phyloP scores from a whole-genome alignment of 192 early-diverging fungal genomes.

The Rhizoclosmatium globosum region DNA sequence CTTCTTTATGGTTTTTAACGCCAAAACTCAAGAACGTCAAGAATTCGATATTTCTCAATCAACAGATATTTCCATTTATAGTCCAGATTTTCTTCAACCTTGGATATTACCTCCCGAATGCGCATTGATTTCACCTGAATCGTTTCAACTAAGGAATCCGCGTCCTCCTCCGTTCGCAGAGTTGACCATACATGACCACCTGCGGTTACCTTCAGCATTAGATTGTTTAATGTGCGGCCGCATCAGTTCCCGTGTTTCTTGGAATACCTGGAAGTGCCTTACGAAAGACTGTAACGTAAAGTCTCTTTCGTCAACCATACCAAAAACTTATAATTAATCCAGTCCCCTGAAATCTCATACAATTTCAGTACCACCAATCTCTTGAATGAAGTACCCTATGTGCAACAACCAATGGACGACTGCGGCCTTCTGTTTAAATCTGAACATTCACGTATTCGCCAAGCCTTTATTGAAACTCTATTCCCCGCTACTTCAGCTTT shows the following conservation, averaged over 20 bases:
- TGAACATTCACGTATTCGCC: neutral
- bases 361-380: neutral
- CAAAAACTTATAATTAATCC: neutral
- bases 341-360: neutral
- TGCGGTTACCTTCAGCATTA: conserved; percentile 9
- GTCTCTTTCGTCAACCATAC: neutral
- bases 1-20: neutral
- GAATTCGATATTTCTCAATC: conserved; percentile 4
- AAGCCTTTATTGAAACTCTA: neutral
- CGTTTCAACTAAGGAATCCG: neutral
- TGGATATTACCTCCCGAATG: neutral
- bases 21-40: neutral
- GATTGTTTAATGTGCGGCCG: conserved; percentile 24
- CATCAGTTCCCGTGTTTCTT: conserved; percentile 18
- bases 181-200: neutral
- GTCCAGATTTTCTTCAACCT: conserved; percentile 2
- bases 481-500: neutral
- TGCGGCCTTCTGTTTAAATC: neutral
- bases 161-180: neutral
- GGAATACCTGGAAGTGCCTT: conserved; percentile 27
- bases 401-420: neutral
- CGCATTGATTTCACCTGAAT: neutral
- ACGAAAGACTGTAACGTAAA: neutral
- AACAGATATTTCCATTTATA: neutral
- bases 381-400: too few species aligned